Evolutionary conservation across 225 moss, liverwort and hornwort genomes (phyloP), one percentile per base, ranked within the genome.

Genomic region (Polytrichum formosum): DNA sequence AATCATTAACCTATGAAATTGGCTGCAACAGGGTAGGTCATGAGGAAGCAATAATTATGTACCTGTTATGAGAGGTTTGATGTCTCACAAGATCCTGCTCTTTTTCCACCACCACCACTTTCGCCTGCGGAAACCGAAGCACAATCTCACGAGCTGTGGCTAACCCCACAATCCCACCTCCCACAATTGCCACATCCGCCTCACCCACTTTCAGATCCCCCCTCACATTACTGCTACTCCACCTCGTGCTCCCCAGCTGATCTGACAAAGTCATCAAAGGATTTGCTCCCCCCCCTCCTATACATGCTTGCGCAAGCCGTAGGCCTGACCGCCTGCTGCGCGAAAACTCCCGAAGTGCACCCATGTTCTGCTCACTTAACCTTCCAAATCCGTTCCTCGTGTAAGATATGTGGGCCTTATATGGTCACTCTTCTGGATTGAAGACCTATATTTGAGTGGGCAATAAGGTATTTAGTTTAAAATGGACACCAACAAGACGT

Each of bases 31-130:
- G 5, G 5, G 59, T 23, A n/a, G 68, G 55, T 16, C 26, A 25
- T 16, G 46, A 13, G 13, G 46, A 16, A 46, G 35, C 9, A 35
- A 13, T 46, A 46, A 46, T 13, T 46, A 46, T 77, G 28, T 37
- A 93, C 93, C 91, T 93, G 46, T 93, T 93, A 65, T 93, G 93
- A 53, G 93, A 93, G 1, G 93, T 91, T 74, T 93, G 93, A 74
- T 93, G 93, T 73, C 74, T 75, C 64, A 91, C 91, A 35, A 93
- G 83, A 19, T 87, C 78, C 64, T 85, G 72, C 82, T 93, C 93
- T 75, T 93, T 93, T 76, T 91, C 93, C 59, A 91, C 82, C 55
- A 91, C 72, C 33, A 87, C 82, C 9, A 93, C 93, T 26, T 79
- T 91, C 8, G 87, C 85, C 27, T 77, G 83, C 5, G 93, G 89